Evolutionary conservation across 495 filamentous ascomycete genomes (phyloP).

Genomic region (Hypoxylon perforatum): DNA sequence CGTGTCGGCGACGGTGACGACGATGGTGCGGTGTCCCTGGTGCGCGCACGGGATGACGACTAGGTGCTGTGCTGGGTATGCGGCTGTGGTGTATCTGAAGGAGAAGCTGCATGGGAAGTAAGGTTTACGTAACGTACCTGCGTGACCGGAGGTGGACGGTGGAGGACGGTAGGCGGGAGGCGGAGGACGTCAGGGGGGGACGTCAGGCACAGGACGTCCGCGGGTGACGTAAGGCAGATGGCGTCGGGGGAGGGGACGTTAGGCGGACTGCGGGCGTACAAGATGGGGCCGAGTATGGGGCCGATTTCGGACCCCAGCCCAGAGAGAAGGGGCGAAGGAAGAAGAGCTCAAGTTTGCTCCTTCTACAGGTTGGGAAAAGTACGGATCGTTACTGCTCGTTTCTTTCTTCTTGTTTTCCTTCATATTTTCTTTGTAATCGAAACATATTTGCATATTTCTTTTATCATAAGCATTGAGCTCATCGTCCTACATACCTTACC

Average conservation of each 20-base stretch:
- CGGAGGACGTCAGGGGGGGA: background rate
- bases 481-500: constrained; percentile 5
- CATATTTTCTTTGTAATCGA: constrained; percentile 16
- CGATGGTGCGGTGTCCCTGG: constrained; percentile 78
- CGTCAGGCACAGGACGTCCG: too few relatives aligned
- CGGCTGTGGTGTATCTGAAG: constrained; percentile 73
- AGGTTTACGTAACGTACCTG: background rate
- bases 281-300: too few relatives aligned
- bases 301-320: too few relatives aligned
- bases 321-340: too few relatives aligned
- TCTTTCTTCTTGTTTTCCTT: constrained; percentile 12
- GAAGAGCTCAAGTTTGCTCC: too few relatives aligned
- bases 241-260: too few relatives aligned
- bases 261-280: too few relatives aligned
- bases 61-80: constrained; percentile 78
- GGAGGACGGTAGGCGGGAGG: background rate
- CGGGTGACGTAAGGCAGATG: too few relatives aligned
- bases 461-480: constrained; percentile 9
- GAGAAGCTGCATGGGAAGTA: constrained; percentile 69
- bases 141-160: too few relatives aligned
- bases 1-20: constrained; percentile 64
- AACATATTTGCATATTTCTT: constrained; percentile 27
- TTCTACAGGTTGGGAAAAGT: constrained; percentile 5
- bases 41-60: constrained; percentile 80
- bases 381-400: constrained; percentile 1